These are phyloP conservation scores for Coleophoma eucalyptorum DNA, from an alignment of 2,329 filamentous ascomycete species.

Conservation along the genomic window DNA sequence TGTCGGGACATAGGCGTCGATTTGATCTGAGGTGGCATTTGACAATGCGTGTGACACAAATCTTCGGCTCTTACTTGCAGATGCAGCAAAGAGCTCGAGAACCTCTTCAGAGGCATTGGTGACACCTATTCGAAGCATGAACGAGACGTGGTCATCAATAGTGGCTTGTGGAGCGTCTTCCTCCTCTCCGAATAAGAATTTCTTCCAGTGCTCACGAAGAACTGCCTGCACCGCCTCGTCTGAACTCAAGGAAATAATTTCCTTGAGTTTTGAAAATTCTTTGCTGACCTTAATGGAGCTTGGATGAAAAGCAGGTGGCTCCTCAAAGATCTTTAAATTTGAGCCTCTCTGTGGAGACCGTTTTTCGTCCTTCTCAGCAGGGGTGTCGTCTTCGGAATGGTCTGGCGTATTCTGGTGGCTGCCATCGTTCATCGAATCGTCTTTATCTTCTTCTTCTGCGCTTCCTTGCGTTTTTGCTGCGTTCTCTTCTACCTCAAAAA, in stretches of 20 bases:
- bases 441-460: background rate
- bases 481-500: too few species aligned
- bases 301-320: background rate
- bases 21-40: slow-evolving; percentile 5
- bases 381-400: background rate
- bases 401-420: background rate
- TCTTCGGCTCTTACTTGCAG: slow-evolving; percentile 6
- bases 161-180: background rate
- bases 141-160: slow-evolving; percentile 17
- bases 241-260: slow-evolving; percentile 15
- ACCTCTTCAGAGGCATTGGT: slow-evolving; percentile 17
- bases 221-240: slow-evolving; percentile 14
- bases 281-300: slow-evolving; percentile 2
- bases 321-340: background rate
- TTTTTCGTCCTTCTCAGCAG: background rate
- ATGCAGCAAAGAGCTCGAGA: slow-evolving; percentile 12
- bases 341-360: background rate
- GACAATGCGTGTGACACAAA: slow-evolving; percentile 14
- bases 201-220: slow-evolving; percentile 16
- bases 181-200: slow-evolving; percentile 14
- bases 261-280: slow-evolving; percentile 15
- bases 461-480: too few species aligned
- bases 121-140: slow-evolving; percentile 19
- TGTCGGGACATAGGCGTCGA: slow-evolving; percentile 11
- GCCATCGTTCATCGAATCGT: background rate